Evolutionary conservation across 768 basidiomycete genomes (phyloP).

Genomic region (Panaeolus papilionaceus): DNA sequence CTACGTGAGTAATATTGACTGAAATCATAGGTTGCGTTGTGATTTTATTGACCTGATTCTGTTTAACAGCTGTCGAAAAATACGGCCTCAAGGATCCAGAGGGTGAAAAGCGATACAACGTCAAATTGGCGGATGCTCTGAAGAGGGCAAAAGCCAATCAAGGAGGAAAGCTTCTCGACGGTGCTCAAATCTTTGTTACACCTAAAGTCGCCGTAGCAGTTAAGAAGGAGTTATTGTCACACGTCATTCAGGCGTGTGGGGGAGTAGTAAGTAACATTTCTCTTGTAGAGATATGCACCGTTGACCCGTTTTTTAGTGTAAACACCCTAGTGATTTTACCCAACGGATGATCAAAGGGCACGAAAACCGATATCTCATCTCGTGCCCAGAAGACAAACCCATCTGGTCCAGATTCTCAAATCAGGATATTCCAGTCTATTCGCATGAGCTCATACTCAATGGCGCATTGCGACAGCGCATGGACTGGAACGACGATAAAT

Average conservation of each 20-base stretch:
- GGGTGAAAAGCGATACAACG: slow-evolving; percentile 70
- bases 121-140: slow-evolving; percentile 68
- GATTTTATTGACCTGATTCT: slow-evolving; percentile 8
- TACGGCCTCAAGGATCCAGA: slow-evolving; percentile 65
- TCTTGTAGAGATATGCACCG: slow-evolving; percentile 12
- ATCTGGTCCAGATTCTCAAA: slow-evolving; percentile 69
- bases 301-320: slow-evolving; percentile 3
- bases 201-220: slow-evolving; percentile 56
- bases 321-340: slow-evolving; percentile 43
- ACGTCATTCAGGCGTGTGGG: slow-evolving; percentile 72
- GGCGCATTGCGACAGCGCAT: slow-evolving; percentile 71
- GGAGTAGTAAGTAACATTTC: slow-evolving; percentile 59
- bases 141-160: slow-evolving; percentile 56
- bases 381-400: slow-evolving; percentile 64
- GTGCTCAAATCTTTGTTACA: slow-evolving; percentile 79
- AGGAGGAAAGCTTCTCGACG: slow-evolving; percentile 61
- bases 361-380: slow-evolving; percentile 63
- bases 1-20: slow-evolving; percentile 57
- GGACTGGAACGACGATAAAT: slow-evolving; percentile 54
- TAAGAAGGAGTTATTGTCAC: slow-evolving; percentile 66
- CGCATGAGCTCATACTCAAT: slow-evolving; percentile 69
- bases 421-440: slow-evolving; percentile 64
- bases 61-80: slow-evolving; percentile 60
- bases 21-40: slow-evolving; percentile 8
- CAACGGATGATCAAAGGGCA: slow-evolving; percentile 58